Percentiles rank a stretch among this genome's conserved stretches.
These are phyloP conservation scores for Phascolomyces articulosus DNA, from an alignment of 371 early-diverging fungal species.

Conservation along the genomic window DNA sequence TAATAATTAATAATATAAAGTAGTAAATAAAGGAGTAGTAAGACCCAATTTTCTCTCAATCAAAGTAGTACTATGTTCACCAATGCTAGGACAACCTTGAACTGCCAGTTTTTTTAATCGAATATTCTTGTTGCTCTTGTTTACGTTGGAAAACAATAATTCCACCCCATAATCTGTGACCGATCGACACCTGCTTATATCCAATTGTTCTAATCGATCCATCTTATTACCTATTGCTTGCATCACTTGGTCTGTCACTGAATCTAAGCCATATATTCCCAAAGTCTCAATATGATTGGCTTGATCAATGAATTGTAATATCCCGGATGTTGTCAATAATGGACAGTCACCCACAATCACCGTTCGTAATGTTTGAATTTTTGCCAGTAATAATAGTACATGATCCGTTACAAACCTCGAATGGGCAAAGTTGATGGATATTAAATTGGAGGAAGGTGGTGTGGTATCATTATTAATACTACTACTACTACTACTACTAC, in stretches of 20 bases:
- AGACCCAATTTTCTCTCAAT: neutral
- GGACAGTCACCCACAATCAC: slow-evolving; percentile 2
- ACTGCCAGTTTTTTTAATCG: neutral
- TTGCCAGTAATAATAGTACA: neutral
- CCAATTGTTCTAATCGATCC: neutral
- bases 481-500: too few species aligned
- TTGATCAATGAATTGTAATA: neutral
- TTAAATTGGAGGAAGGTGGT: neutral
- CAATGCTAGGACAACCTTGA: neutral
- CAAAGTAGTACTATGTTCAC: neutral
- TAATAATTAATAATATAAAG: neutral
- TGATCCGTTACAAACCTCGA: slow-evolving; percentile 4
- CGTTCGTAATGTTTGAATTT: neutral
- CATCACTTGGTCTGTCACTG: neutral
- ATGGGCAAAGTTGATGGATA: neutral
- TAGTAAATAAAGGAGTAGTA: neutral
- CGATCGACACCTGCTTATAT: neutral
- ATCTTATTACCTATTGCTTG: neutral
- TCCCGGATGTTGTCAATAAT: neutral
- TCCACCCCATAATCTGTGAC: neutral
- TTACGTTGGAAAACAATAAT: neutral
- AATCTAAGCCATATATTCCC: neutral
- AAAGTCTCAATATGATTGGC: neutral
- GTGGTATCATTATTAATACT: too few species aligned
- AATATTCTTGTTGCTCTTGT: neutral